These are phyloP conservation scores for Myriosclerotinia duriaeana DNA, from an alignment of 2,329 filamentous ascomycete species.

Conservation along the genomic window DNA sequence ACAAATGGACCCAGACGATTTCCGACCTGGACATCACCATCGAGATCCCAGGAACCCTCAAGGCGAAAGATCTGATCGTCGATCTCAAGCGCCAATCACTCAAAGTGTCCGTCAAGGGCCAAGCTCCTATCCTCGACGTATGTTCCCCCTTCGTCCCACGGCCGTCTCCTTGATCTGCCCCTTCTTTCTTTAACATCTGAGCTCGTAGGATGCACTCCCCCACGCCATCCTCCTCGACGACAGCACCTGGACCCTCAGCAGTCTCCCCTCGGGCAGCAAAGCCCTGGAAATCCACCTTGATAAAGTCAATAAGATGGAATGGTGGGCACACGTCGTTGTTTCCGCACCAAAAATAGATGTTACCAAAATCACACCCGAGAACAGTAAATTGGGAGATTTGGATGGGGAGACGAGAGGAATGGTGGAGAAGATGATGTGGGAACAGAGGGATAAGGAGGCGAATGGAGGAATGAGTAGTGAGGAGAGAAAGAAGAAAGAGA, in stretches of 20 bases:
- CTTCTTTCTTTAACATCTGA: background rate
- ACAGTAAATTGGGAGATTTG: conserved; percentile 84
- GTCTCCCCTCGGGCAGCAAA: conserved; percentile 60
- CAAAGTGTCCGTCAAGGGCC: conserved; percentile 81
- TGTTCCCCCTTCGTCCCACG: conserved; percentile 37
- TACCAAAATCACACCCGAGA: conserved; percentile 90
- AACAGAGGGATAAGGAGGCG: conserved; percentile 94
- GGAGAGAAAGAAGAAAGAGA: conserved; percentile 90
- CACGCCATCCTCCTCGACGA: conserved; percentile 80
- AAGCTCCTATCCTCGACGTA: conserved; percentile 81
- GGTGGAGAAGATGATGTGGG: conserved; percentile 99
- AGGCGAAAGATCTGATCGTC: conserved; percentile 79
- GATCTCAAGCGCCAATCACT: conserved; percentile 78
- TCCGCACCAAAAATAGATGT: conserved; percentile 89
- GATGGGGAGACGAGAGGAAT: conserved; percentile 93
- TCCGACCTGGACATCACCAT: conserved; percentile 80
- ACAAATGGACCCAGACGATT: conserved; percentile 97
- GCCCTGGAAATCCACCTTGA: conserved; percentile 86
- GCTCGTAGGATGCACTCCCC: conserved; percentile 73
- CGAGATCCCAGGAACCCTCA: conserved; percentile 76
- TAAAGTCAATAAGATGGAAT: conserved; percentile 96
- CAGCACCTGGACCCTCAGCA: conserved; percentile 87
- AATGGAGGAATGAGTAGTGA: conserved; percentile 89
- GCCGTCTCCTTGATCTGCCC: too few relatives aligned
- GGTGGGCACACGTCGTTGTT: conserved; percentile 93